phyloP scores from a whole-genome alignment of 2,329 filamentous ascomycete genomes.

The Arthrobotrys conoides region DNA sequence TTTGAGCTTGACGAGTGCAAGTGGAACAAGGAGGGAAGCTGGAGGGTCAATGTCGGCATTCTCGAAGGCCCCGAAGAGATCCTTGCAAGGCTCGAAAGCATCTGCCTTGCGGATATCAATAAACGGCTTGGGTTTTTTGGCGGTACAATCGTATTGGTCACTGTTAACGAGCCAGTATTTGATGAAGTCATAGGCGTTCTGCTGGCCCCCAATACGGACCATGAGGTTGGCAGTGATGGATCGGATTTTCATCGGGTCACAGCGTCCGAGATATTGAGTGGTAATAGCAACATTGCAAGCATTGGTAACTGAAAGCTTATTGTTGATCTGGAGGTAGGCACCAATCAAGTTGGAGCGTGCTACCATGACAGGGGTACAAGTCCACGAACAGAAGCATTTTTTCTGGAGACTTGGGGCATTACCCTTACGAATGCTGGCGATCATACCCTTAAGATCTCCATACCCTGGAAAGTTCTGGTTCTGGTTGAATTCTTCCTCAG shows the following conservation, averaged over 20 bases:
- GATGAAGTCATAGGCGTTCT: slow-evolving; percentile 42
- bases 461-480: not conserved
- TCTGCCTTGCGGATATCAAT: slow-evolving; percentile 12
- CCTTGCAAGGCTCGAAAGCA: slow-evolving; percentile 14
- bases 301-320: not conserved
- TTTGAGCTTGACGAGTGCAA: slow-evolving; percentile 43
- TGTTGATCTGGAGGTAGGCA: not conserved
- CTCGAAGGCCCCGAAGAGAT: slow-evolving; percentile 1
- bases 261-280: slow-evolving; percentile 29
- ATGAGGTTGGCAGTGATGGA: slow-evolving; percentile 30
- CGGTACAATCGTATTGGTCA: slow-evolving; percentile 35
- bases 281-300: slow-evolving; percentile 19
- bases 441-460: not conserved
- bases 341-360: slow-evolving; percentile 15
- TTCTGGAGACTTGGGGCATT: not conserved
- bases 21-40: slow-evolving; percentile 4
- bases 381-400: slow-evolving; percentile 11
- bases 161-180: slow-evolving; percentile 37
- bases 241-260: slow-evolving; percentile 29
- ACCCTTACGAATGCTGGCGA: not conserved
- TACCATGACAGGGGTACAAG: slow-evolving; percentile 2
- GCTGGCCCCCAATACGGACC: slow-evolving; percentile 14
- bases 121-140: slow-evolving; percentile 14
- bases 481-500: not conserved
- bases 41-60: not conserved